Evolutionary conservation across 306 rosid genomes (phyloP).

Genomic region (Quercus variabilis): DNA sequence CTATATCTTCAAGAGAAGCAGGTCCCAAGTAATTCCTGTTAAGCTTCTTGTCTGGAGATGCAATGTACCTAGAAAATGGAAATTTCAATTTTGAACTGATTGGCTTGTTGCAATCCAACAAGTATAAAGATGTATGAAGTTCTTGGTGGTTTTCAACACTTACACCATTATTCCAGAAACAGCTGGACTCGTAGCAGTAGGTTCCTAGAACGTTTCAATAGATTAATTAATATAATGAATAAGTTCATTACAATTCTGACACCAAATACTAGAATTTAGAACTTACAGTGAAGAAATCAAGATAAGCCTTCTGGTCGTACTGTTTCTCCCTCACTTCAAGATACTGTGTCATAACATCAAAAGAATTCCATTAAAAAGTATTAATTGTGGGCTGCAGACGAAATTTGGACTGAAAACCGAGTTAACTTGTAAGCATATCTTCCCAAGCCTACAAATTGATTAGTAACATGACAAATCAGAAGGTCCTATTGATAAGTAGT

Average conservation of each 20-base stretch:
- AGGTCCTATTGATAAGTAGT: background rate
- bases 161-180: conserved; percentile 79
- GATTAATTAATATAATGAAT: conserved; percentile 3
- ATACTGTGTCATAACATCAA: conserved; percentile 36
- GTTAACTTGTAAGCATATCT: background rate
- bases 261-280: background rate
- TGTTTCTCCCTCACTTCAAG: conserved; percentile 95
- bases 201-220: conserved; percentile 46
- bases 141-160: conserved; percentile 33
- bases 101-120: conserved; percentile 13
- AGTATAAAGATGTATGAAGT: conserved; percentile 5
- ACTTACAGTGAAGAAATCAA: conserved; percentile 82
- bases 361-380: background rate
- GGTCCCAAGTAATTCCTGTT: conserved; percentile 85
- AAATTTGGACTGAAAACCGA: background rate
- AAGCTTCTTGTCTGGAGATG: conserved; percentile 62
- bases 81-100: conserved; percentile 13
- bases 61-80: conserved; percentile 61
- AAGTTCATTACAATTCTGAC: background rate
- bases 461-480: background rate
- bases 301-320: conserved; percentile 72
- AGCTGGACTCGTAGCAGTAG: conserved; percentile 46
- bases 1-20: conserved; percentile 67
- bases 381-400: background rate
- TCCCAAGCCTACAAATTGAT: background rate